A percentile compares a stretch with the other conserved stretches of the same genome.
Evolutionary conservation across 441 rosid genomes (phyloP).

Genomic region (Rhodomyrtus psidioides): DNA sequence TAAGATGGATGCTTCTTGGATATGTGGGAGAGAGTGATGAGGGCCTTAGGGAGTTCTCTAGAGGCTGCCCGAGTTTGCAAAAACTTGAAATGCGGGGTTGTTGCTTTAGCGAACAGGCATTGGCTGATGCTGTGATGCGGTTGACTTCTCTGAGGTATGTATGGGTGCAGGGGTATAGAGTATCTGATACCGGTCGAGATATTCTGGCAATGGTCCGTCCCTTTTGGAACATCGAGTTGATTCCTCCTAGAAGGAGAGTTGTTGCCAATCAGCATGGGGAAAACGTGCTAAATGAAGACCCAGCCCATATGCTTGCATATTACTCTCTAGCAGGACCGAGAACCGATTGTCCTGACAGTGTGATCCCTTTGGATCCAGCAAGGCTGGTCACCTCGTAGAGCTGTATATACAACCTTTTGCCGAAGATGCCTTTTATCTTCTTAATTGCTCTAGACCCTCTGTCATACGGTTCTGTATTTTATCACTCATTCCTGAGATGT

Average conservation of each 20-base stretch:
- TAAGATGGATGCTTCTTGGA: conserved; percentile 92
- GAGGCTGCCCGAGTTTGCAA: conserved; percentile 76
- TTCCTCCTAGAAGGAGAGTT: conserved; percentile 44
- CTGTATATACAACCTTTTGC: conserved; percentile 20
- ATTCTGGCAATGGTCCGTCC: conserved; percentile 77
- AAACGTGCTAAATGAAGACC: conserved; percentile 37
- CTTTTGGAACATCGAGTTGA: conserved; percentile 89
- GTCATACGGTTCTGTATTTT: conserved; percentile 17
- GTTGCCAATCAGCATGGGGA: conserved; percentile 23
- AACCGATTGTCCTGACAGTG: conserved; percentile 70
- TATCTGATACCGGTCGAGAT: conserved; percentile 35
- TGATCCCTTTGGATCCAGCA: conserved; percentile 37
- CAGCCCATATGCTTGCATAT: conserved; percentile 85
- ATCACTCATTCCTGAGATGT: conserved; percentile 9
- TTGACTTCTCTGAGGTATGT: conserved; percentile 72
- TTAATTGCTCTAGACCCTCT: neutral
- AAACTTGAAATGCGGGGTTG: conserved; percentile 93
- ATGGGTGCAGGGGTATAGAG: conserved; percentile 90
- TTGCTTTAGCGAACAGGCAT: conserved; percentile 66
- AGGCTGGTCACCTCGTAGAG: conserved; percentile 9
- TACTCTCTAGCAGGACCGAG: conserved; percentile 88
- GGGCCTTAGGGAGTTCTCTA: conserved; percentile 67
- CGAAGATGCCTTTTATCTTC: neutral
- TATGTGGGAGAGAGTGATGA: conserved; percentile 75
- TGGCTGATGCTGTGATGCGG: conserved; percentile 53